A percentile compares a stretch with the other conserved stretches of the same genome.
phyloP scores from a whole-genome alignment of 148 eudicot species.

The Chenopodium album region DNA sequence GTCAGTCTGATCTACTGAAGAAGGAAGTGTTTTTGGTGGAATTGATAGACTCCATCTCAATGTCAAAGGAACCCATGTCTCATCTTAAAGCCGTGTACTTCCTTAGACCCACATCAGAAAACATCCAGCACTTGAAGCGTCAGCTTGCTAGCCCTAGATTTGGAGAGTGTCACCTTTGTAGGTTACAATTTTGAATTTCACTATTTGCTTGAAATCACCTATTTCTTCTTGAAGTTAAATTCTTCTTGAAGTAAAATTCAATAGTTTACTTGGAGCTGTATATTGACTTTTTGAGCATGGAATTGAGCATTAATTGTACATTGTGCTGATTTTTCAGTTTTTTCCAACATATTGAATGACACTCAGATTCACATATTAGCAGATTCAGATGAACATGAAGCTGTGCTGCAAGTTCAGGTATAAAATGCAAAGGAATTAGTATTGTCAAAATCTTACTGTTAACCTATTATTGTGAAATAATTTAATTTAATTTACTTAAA shows the following conservation, averaged over 20 bases:
- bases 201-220: not conserved
- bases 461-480: not conserved
- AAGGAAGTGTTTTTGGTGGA: conserved; percentile 97
- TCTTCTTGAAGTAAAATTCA: not conserved
- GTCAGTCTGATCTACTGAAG: conserved; percentile 92
- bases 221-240: not conserved
- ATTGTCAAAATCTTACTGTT: not conserved
- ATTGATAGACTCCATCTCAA: conserved; percentile 79
- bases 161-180: conserved; percentile 94
- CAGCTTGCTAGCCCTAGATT: conserved; percentile 90
- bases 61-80: conserved; percentile 87
- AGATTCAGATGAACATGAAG: conserved; percentile 93
- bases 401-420: conserved; percentile 97
- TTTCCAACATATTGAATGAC: conserved; percentile 87
- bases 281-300: conserved; percentile 7
- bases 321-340: conserved; percentile 50
- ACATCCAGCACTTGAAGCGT: conserved; percentile 76
- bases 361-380: conserved; percentile 92
- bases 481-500: not conserved
- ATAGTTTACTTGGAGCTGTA: not conserved
- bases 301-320: conserved; percentile 17
- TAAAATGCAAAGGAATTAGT: not conserved
- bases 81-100: conserved; percentile 98
- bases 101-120: conserved; percentile 77
- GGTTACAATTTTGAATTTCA: conserved; percentile 30